A percentile compares a stretch with the other conserved stretches of the same genome.
Evolutionary conservation across 2,329 filamentous ascomycete genomes (phyloP).

Genomic region (Dothideomycetes sp.): DNA sequence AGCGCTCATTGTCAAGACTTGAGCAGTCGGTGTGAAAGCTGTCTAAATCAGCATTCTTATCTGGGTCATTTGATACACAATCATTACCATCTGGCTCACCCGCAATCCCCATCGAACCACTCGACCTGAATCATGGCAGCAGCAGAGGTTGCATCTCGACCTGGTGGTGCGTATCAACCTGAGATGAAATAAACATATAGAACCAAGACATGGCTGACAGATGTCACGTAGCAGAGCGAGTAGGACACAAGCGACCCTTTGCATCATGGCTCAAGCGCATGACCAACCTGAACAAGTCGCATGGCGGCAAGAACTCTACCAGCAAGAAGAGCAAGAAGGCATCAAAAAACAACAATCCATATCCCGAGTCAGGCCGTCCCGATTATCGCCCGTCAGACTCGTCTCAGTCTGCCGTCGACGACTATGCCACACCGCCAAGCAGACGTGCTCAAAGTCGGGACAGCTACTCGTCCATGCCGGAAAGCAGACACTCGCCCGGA

Average conservation of each 20-base stretch:
- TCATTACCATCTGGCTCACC: too few species aligned
- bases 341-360: conserved; percentile 52
- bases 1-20: too few species aligned
- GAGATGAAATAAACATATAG: neutral
- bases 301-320: neutral
- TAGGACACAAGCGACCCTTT: conserved; percentile 73
- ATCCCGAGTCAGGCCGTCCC: conserved; percentile 61
- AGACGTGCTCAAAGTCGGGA: conserved; percentile 12
- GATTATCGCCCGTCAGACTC: conserved; percentile 42
- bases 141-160: neutral
- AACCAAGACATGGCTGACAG: conserved; percentile 10
- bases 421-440: conserved; percentile 2
- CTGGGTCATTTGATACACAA: too few species aligned
- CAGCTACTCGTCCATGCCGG: conserved; percentile 8
- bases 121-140: neutral
- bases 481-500: conserved; percentile 14
- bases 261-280: conserved; percentile 91
- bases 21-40: too few species aligned
- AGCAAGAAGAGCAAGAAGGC: conserved; percentile 22
- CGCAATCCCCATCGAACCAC: too few species aligned
- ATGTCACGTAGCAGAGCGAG: conserved; percentile 46
- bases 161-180: neutral
- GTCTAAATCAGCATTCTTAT: too few species aligned
- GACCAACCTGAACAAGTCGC: conserved; percentile 56
- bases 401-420: neutral